Base-by-base conservation (phyloP, 1,139 yeast species). In the Blastobotrys aristatus region DNA sequence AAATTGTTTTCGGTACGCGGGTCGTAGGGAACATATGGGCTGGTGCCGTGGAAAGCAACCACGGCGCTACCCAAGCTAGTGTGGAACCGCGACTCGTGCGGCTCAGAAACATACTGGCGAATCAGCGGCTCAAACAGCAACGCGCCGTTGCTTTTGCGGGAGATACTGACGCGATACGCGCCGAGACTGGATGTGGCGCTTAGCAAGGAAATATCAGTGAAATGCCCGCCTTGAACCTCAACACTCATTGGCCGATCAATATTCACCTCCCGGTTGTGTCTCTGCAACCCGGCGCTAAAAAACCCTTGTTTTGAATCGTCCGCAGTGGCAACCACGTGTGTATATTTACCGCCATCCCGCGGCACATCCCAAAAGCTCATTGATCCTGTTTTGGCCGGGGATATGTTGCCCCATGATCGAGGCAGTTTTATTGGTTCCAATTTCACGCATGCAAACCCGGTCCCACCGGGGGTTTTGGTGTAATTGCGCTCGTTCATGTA, bases 11-110 rank as follows among this genome's bases (percentile, higher is more conserved):
- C 40, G n/a, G 21, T 57, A 24, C 46, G 42, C n/a, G 48, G 43
- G n/a, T 52, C 44, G 52, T 75, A 75, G 1, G 95, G 94, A 13
- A 84, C 76, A 59, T 71, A 89, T 0, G 97, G 96, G 0, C 94
- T 81, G 20, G 80, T 73, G 3, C 88, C 86, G 62, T 86, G 95
- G 65, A 82, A 73, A 4, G 74, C 68, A 35, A 80, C 58, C 10
- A 52, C 53, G 2, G 58, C 56, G 39, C 64, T 57, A 8, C 68
- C 61, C 0, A 77, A 57, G 43, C 77, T 71, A n/a, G 80, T 66
- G 57, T 82, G 84, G 88, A 94, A 86, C 61, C 85, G 85, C 0
- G 84, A 74, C 62, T 87, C 96, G 56, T 66, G 74, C 0, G 85
- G 85, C 29, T 78, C 80, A 6, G 71, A 67, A 2, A 79, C 69